These are phyloP conservation scores for Fusarium sp. DNA, from an alignment of 2,329 filamentous ascomycete species.

Conservation along the genomic window DNA sequence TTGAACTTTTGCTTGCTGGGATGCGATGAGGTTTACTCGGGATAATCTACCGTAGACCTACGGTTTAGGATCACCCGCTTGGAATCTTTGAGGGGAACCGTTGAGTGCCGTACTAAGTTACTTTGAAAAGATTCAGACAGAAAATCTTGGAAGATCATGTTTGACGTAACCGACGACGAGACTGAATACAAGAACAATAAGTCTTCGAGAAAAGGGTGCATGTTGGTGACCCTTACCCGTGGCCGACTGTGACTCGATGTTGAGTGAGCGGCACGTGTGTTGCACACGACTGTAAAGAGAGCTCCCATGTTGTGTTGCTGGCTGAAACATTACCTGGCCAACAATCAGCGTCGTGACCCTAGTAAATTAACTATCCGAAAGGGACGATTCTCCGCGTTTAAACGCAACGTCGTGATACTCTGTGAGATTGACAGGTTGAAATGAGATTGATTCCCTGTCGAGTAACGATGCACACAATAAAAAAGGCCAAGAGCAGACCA, in stretches of 20 bases:
- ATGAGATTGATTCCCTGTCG: conserved; percentile 8
- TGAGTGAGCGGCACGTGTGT: background rate
- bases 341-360: background rate
- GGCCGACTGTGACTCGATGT: background rate
- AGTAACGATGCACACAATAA: conserved; percentile 17
- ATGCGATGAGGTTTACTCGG: no score
- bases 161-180: no score
- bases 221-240: no score
- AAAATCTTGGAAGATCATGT: background rate
- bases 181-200: no score
- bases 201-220: no score
- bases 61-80: no score
- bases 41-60: no score
- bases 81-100: no score
- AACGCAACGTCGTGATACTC: conserved; percentile 34
- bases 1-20: no score
- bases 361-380: background rate
- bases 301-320: background rate
- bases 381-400: background rate
- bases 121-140: background rate
- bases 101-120: no score
- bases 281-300: background rate
- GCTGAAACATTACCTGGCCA: conserved; percentile 8
- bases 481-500: background rate
- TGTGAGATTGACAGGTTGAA: conserved; percentile 7